Conservation (phyloP, 345 rosid species). For the Salix dunnii region DNA sequence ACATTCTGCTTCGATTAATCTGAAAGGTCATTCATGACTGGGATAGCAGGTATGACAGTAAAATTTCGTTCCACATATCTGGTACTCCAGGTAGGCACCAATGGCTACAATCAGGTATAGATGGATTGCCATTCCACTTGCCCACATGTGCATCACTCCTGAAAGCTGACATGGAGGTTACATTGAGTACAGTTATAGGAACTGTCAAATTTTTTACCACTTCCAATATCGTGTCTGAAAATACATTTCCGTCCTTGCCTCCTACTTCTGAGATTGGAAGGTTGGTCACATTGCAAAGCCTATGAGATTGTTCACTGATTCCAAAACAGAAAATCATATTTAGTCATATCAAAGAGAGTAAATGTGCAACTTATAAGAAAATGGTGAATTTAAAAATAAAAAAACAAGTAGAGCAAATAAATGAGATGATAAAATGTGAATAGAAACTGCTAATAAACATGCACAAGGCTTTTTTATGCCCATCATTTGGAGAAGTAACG, state of each 20-base stretch:
- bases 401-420: neutral
- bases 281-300: conserved; percentile 65
- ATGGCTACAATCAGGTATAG: conserved; percentile 80
- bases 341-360: neutral
- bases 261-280: conserved; percentile 47
- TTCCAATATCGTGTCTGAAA: conserved; percentile 48
- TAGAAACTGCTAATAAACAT: too few species aligned
- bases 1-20: conserved; percentile 10
- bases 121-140: conserved; percentile 63
- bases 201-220: conserved; percentile 55
- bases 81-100: conserved; percentile 96
- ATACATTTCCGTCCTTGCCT: conserved; percentile 53
- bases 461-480: too few species aligned
- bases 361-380: neutral
- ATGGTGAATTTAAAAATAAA: neutral
- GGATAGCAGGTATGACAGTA: conserved; percentile 46
- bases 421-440: neutral
- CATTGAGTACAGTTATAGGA: conserved; percentile 57
- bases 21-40: neutral
- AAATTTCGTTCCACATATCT: conserved; percentile 80
- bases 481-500: too few species aligned
- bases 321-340: conserved; percentile 8
- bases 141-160: conserved; percentile 89
- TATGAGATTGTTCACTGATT: conserved; percentile 47
- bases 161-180: conserved; percentile 75